Percentiles rank a stretch among this genome's conserved stretches.
Conservation (phyloP, 306 rosid species). For the Lotus japonicus region DNA sequence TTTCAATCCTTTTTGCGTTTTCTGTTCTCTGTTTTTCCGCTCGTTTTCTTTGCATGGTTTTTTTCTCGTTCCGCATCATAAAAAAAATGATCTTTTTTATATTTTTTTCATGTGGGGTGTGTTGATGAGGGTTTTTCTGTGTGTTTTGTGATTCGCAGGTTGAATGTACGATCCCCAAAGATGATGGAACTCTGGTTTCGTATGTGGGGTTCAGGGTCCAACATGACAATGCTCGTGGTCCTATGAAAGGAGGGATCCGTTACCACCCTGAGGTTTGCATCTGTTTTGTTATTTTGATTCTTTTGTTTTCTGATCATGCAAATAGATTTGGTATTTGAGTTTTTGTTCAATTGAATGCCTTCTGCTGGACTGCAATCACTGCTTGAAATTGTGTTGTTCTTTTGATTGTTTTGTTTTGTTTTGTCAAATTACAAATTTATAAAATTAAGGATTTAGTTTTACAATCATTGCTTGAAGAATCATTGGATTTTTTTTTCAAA, state of each 20-base stretch:
- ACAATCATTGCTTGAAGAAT: neutral
- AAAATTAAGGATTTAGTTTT: neutral
- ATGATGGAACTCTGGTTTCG: conserved; percentile 62
- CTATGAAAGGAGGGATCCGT: conserved; percentile 81
- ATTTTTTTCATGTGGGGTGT: neutral
- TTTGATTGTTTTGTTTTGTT: neutral
- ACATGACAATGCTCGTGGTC: conserved; percentile 85
- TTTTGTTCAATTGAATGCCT: conserved; percentile 11
- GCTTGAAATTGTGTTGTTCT: neutral
- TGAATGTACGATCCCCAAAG: conserved; percentile 73
- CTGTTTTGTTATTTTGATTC: neutral
- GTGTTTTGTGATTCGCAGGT: conserved; percentile 36
- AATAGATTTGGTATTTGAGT: conserved; percentile 12
- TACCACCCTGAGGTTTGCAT: conserved; percentile 65
- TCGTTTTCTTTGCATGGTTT: conserved; percentile 7
- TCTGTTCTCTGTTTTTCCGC: neutral
- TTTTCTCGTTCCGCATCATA: neutral
- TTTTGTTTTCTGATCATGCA: neutral
- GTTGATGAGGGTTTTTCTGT: neutral
- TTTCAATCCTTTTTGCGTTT: neutral
- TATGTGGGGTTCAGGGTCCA: conserved; percentile 73
- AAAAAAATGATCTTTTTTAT: too few relatives aligned
- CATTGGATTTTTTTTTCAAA: neutral
- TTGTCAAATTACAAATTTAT: neutral
- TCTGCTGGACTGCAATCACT: neutral